Evolutionary conservation across 108 stramenopile species (phyloP), one percentile per base, ranked within the genome.

Genomic region (Phaeodactylum tricornutum): DNA sequence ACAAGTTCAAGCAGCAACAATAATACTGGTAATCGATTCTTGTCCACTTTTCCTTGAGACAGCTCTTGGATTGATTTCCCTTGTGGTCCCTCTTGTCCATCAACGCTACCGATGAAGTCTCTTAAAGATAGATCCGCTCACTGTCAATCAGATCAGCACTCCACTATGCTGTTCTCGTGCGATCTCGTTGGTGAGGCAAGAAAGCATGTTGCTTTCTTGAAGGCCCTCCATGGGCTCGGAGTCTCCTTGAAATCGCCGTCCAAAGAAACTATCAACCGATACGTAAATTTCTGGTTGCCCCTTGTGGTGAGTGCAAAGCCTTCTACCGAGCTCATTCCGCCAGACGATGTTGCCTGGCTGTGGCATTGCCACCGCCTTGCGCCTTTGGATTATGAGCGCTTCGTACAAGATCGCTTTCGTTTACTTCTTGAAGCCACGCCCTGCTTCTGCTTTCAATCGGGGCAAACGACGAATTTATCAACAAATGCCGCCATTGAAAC

Each of bases 361-460:
- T 79, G 69, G 69, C 77, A 79, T 43, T 79, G 77, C 36, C 77
- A 79, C 57, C 77, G 77, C 3, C 40, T 79, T 21, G 72, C 77
- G 7, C 77, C 72, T 4, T 16, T 29, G 12, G 22, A 31, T 9
- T 79, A 79, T 32, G 43, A 25, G 5, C 19, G 30, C 6, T 68
- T 67, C 41, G 16, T 62, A 57, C 11, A 55, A 29, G 32, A 65
- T 15, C 26, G 17, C 3, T 52, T 60, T 23, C 24, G 39, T 8
- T 14, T 8, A 3, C 14, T 43, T 41, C 19, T 42, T 6, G 52
- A 42, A 24, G 21, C 39, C 24, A 19, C 39, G 11, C 4, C 8
- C 4, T 32, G 43, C 11, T 54, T 54, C 17, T 4, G 9, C 6
- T 54, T 54, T 47, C 53, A 54, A 43, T n/a, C n/a, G n/a, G n/a